phyloP scores from a whole-genome alignment of 495 filamentous ascomycete genomes.

The Recurvomyces mirabilis region DNA sequence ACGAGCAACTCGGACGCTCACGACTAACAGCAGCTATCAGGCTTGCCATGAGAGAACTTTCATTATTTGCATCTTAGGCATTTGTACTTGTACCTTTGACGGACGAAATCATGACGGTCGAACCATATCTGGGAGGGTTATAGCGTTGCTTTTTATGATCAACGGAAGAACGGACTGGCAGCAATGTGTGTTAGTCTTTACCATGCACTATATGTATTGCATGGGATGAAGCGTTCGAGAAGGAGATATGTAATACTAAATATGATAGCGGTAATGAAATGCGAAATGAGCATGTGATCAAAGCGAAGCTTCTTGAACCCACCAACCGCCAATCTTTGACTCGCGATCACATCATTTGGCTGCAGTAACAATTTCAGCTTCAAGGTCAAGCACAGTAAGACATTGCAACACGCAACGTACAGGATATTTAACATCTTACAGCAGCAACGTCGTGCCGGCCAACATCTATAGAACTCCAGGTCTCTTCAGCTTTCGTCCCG shows the following conservation, averaged over 20 bases:
- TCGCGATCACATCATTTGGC: too few relatives aligned
- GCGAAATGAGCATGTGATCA: too few relatives aligned
- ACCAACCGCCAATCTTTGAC: too few relatives aligned
- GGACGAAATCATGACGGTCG: background rate
- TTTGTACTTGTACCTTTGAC: background rate
- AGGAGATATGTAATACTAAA: background rate
- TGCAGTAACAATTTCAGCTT: too few relatives aligned
- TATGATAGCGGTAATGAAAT: background rate
- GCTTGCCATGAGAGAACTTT: too few relatives aligned
- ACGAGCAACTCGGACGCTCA: too few relatives aligned
- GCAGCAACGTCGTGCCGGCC: conserved; percentile 4
- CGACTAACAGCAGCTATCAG: too few relatives aligned
- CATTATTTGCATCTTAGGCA: background rate
- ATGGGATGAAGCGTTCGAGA: background rate
- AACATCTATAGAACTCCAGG: conserved; percentile 52
- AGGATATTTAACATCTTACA: too few relatives aligned
- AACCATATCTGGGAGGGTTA: background rate
- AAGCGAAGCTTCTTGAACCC: too few relatives aligned
- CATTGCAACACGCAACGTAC: too few relatives aligned
- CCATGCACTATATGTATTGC: background rate
- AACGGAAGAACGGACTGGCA: background rate
- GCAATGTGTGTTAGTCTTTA: background rate
- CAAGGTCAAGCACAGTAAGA: too few relatives aligned
- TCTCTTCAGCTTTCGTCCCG: conserved; percentile 70
- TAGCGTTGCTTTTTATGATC: background rate